Evolutionary conservation across 441 rosid species (phyloP).

Genomic region (Adansonia grandidieri): DNA sequence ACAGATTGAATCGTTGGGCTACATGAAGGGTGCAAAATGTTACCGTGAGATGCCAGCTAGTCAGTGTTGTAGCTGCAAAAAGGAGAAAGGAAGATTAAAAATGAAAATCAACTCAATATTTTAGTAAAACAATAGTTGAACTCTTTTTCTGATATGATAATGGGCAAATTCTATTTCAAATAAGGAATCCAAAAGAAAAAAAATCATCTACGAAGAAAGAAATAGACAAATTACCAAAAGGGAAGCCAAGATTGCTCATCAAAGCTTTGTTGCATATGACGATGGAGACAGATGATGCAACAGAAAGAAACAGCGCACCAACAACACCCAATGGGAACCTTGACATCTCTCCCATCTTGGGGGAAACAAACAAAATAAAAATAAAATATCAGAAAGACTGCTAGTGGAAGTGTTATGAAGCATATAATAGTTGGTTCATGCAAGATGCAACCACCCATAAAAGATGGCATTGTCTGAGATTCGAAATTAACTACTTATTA

Average conservation of each 20-base stretch:
- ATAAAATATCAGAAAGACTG: not conserved
- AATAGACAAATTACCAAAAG: slow-evolving; percentile 66
- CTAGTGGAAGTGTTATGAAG: not conserved
- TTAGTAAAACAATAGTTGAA: not conserved
- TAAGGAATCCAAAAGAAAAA: not conserved
- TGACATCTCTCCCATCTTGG: slow-evolving; percentile 85
- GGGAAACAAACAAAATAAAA: not conserved
- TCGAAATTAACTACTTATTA: too few relatives aligned
- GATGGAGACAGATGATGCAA: slow-evolving; percentile 96
- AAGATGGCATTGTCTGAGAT: too few relatives aligned
- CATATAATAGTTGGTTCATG: not conserved
- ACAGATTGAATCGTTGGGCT: slow-evolving; percentile 74
- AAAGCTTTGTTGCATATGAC: slow-evolving; percentile 98
- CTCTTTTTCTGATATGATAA: not conserved
- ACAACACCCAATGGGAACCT: slow-evolving; percentile 82
- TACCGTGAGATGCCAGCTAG: slow-evolving; percentile 96
- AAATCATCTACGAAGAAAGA: not conserved
- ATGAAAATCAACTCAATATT: not conserved
- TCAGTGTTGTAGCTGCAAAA: slow-evolving; percentile 78
- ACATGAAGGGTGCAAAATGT: slow-evolving; percentile 89
- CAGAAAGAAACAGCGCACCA: slow-evolving; percentile 92
- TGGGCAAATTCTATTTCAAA: not conserved
- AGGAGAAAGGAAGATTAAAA: not conserved
- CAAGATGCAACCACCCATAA: too few relatives aligned
- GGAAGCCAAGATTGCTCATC: slow-evolving; percentile 97